phyloP scores from a whole-genome alignment of 208 protist species.

The Strigomonas oncopelti region DNA sequence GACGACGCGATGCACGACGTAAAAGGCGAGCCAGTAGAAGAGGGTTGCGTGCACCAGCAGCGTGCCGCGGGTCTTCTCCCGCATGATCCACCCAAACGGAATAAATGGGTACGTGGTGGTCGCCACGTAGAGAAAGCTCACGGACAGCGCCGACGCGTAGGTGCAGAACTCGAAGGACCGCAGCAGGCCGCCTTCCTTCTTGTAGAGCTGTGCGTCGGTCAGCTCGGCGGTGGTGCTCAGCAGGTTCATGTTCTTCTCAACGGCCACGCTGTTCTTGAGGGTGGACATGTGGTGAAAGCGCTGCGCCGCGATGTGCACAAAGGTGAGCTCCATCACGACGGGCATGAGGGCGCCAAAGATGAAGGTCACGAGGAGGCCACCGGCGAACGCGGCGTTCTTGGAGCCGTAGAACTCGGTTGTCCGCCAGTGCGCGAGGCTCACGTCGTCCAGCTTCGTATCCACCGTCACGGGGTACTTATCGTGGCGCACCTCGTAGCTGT shows the following conservation, averaged over 20 bases:
- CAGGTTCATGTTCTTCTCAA: slow-evolving; percentile 1
- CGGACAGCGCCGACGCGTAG: slow-evolving; percentile 15
- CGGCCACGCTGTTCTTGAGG: not conserved
- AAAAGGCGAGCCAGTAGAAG: slow-evolving; percentile 21
- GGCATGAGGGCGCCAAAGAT: slow-evolving; percentile 59
- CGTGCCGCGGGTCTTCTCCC: slow-evolving; percentile 44
- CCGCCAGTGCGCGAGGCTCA: slow-evolving; percentile 45
- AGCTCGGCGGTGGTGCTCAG: slow-evolving; percentile 17
- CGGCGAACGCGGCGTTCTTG: slow-evolving; percentile 49
- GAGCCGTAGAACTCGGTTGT: slow-evolving; percentile 55
- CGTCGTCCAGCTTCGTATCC: slow-evolving; percentile 26
- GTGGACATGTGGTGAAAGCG: not conserved
- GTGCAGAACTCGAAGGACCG: slow-evolving; percentile 51
- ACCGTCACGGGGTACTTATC: slow-evolving; percentile 45
- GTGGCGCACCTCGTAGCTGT: slow-evolving; percentile 47
- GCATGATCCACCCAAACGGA: slow-evolving; percentile 59
- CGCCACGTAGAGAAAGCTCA: slow-evolving; percentile 38
- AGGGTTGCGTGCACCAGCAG: slow-evolving; percentile 31
- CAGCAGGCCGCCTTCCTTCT: slow-evolving; percentile 21
- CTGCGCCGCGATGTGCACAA: slow-evolving; percentile 21
- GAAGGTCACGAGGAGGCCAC: slow-evolving; percentile 58
- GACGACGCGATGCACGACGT: slow-evolving; percentile 27
- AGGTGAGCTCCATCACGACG: slow-evolving; percentile 58
- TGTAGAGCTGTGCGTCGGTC: slow-evolving; percentile 13
- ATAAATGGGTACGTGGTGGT: slow-evolving; percentile 78